phyloP scores from a whole-genome alignment of 1,139 yeast species.

The Zygotorulaspora mrakii region DNA sequence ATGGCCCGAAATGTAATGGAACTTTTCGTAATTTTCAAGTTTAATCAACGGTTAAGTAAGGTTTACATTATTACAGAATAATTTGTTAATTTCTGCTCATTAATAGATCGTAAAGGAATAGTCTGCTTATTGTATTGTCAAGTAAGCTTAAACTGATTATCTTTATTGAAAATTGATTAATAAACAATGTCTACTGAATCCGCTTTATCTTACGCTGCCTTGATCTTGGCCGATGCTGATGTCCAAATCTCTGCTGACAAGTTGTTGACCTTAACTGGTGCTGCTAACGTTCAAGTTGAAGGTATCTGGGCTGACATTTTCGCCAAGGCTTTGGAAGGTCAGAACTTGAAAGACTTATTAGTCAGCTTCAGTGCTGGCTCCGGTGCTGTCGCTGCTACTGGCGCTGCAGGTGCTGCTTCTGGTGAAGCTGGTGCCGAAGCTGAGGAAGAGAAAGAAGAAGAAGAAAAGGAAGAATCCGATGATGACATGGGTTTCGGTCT shows the following conservation, averaged over 20 bases:
- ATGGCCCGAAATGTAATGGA: conserved; percentile 2
- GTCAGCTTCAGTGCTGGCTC: conserved; percentile 75
- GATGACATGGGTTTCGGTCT: conserved; percentile 85
- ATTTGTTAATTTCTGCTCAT: not conserved
- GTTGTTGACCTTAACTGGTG: conserved; percentile 63
- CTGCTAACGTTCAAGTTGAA: conserved; percentile 69
- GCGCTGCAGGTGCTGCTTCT: conserved; percentile 54
- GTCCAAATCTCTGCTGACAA: conserved; percentile 75
- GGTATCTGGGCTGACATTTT: conserved; percentile 76
- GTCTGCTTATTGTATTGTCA: conserved; percentile 50
- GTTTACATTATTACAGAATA: too few species aligned
- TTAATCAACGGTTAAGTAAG: too few species aligned
- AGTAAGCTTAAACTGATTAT: conserved; percentile 53
- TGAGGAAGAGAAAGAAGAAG: conserved; percentile 57
- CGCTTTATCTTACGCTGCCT: conserved; percentile 83
- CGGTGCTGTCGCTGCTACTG: conserved; percentile 59
- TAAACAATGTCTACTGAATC: conserved; percentile 76
- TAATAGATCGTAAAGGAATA: conserved; percentile 45
- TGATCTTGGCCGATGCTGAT: conserved; percentile 82
- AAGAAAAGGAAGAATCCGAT: conserved; percentile 60
- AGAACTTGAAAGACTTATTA: conserved; percentile 72
- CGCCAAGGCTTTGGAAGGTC: conserved; percentile 77
- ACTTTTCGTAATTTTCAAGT: conserved; percentile 1
- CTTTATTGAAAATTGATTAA: conserved; percentile 40
- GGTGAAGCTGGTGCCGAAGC: conserved; percentile 57